A percentile compares a stretch with the other conserved stretches of the same genome.
Evolutionary conservation across 495 filamentous ascomycete species (phyloP).

Genomic region (Astrocystis sublimbata): DNA sequence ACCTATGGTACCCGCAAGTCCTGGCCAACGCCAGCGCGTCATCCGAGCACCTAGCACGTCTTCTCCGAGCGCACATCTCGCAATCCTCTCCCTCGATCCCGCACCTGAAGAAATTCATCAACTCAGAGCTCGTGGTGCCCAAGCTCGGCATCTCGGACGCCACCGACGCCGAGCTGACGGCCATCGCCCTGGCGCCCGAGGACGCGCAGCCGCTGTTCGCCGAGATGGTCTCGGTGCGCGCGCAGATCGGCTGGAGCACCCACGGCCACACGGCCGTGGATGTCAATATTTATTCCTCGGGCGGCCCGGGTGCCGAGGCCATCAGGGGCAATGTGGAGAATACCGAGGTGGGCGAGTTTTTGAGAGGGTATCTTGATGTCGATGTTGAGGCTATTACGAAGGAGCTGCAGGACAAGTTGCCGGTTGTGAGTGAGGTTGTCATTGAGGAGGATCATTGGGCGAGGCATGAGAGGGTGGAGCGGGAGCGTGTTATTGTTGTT

Average conservation of each 20-base stretch:
- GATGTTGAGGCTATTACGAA: constrained; percentile 75
- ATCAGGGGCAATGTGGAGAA: constrained; percentile 91
- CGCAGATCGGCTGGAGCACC: constrained; percentile 89
- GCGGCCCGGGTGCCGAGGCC: constrained; percentile 45
- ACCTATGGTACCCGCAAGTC: constrained; percentile 82
- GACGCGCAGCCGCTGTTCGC: constrained; percentile 65
- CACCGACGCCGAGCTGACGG: constrained; percentile 67
- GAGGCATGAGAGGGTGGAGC: too few species aligned
- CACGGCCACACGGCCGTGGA: constrained; percentile 89
- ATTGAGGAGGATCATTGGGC: constrained; percentile 28
- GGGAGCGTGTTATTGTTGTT: too few species aligned
- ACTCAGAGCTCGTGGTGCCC: constrained; percentile 57
- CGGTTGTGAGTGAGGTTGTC: constrained; percentile 3
- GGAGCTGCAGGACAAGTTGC: constrained; percentile 64
- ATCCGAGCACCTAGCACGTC: constrained; percentile 62
- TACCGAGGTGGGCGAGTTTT: constrained; percentile 82
- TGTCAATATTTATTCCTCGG: constrained; percentile 85
- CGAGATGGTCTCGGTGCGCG: constrained; percentile 79
- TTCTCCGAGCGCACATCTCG: constrained; percentile 60
- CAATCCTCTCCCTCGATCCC: constrained; percentile 30
- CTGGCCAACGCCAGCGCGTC: constrained; percentile 82
- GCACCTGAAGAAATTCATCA: constrained; percentile 59
- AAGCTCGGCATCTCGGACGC: constrained; percentile 77
- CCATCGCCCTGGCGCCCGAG: constrained; percentile 57
- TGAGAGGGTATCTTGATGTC: constrained; percentile 75